Evolutionary conservation across 2,329 filamentous ascomycete species (phyloP).

Genomic region (Penicillium sp.): DNA sequence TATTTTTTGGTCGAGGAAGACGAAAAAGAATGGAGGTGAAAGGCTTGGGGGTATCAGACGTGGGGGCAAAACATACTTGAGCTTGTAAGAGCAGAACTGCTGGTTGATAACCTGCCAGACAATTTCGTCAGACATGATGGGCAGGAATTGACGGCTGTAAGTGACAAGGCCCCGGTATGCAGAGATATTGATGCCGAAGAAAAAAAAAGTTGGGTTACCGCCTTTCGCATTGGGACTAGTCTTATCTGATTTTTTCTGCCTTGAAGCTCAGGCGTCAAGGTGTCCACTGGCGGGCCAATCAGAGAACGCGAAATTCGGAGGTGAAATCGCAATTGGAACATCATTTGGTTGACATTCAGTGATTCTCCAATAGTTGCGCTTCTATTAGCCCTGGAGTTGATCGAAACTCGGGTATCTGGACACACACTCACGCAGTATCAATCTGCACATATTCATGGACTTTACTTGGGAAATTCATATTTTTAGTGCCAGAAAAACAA

Average conservation of each 20-base stretch:
- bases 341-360: not conserved
- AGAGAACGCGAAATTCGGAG: not conserved
- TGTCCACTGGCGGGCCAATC: not conserved
- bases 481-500: no score
- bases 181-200: slow-evolving; percentile 23
- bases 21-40: slow-evolving; percentile 3
- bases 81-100: slow-evolving; percentile 69
- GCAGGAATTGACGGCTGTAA: slow-evolving; percentile 16
- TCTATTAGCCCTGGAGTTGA: no score
- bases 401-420: no score
- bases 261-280: not conserved
- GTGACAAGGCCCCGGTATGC: slow-evolving; percentile 8
- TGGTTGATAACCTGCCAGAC: slow-evolving; percentile 97
- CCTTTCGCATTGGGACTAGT: not conserved
- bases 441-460: no score
- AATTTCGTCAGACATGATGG: slow-evolving; percentile 78
- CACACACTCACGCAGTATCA: no score
- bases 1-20: slow-evolving; percentile 5
- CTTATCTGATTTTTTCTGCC: not conserved
- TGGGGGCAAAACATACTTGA: not conserved
- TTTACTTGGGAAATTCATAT: no score
- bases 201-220: slow-evolving; percentile 34
- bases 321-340: not conserved
- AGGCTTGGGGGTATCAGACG: not conserved
- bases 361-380: no score